These are phyloP conservation scores for Talaromyces funiculosus DNA, from an alignment of 2,329 filamentous ascomycete species.

Conservation along the genomic window DNA sequence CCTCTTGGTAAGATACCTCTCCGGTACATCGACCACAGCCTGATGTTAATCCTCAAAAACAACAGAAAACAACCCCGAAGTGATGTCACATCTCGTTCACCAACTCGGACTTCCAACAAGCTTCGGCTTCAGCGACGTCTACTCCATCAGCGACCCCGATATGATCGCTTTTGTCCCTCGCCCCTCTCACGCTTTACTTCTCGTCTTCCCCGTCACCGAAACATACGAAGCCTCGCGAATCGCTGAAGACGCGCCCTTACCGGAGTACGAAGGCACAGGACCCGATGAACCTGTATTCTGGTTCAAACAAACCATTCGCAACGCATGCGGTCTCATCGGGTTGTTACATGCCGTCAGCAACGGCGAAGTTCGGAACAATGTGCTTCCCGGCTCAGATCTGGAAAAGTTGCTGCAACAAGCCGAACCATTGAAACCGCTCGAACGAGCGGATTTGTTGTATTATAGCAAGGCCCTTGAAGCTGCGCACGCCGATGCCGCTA, in stretches of 20 bases:
- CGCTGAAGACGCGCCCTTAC: constrained; percentile 61
- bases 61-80: constrained; percentile 71
- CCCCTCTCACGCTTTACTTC: constrained; percentile 78
- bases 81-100: constrained; percentile 78
- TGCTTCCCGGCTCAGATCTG: constrained; percentile 47
- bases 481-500: constrained; percentile 73
- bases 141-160: constrained; percentile 77
- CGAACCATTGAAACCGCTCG: constrained; percentile 59
- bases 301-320: constrained; percentile 93
- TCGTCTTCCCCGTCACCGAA: constrained; percentile 81
- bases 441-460: constrained; percentile 71
- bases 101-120: constrained; percentile 74
- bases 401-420: constrained; percentile 61
- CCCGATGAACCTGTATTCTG: constrained; percentile 72
- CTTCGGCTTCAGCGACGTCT: constrained; percentile 83
- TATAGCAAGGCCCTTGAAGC: constrained; percentile 66
- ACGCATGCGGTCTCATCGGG: constrained; percentile 88
- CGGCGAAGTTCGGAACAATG: constrained; percentile 59
- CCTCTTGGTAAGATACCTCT: constrained; percentile 35
- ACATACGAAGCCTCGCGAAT: constrained; percentile 72
- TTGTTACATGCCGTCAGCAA: constrained; percentile 78
- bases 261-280: constrained; percentile 64
- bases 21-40: not conserved
- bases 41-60: not conserved
- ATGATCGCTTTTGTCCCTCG: constrained; percentile 82